Percentiles rank a stretch among this genome's conserved stretches.
phyloP scores from a whole-genome alignment of 2,329 filamentous ascomycete species.

The Eurotiales sp. region DNA sequence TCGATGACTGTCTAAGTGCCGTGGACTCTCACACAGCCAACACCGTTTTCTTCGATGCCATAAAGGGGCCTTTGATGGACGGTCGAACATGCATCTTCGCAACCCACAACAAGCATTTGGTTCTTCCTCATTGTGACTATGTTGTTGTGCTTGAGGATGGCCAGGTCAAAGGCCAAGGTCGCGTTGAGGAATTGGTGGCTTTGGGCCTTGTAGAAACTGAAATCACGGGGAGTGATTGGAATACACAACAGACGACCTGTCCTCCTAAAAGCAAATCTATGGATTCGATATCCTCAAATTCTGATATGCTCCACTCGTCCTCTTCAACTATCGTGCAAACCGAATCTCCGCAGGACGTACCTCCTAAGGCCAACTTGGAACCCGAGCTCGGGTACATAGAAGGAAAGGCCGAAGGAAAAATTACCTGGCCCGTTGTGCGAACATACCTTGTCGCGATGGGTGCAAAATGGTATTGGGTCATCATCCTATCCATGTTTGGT shows the following conservation, averaged over 20 bases:
- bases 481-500: not conserved
- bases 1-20: constrained; percentile 9
- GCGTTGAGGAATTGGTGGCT: not conserved
- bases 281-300: too few relatives aligned
- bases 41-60: not conserved
- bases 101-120: not conserved
- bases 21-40: constrained; percentile 7
- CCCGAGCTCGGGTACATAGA: not conserved
- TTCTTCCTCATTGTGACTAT: not conserved
- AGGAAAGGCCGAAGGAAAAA: constrained; percentile 1
- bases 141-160: not conserved
- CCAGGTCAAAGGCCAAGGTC: not conserved
- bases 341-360: too few relatives aligned
- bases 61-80: constrained; percentile 5
- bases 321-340: too few relatives aligned
- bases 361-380: too few relatives aligned
- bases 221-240: too few relatives aligned
- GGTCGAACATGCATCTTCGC: constrained; percentile 4
- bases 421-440: not conserved
- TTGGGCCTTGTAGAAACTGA: not conserved
- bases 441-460: constrained; percentile 5
- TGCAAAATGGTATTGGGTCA: not conserved
- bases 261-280: too few relatives aligned
- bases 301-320: too few relatives aligned
- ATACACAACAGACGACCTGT: too few relatives aligned